phyloP scores from a whole-genome alignment of 306 rosid species.

The Pyrus pyrifolia region DNA sequence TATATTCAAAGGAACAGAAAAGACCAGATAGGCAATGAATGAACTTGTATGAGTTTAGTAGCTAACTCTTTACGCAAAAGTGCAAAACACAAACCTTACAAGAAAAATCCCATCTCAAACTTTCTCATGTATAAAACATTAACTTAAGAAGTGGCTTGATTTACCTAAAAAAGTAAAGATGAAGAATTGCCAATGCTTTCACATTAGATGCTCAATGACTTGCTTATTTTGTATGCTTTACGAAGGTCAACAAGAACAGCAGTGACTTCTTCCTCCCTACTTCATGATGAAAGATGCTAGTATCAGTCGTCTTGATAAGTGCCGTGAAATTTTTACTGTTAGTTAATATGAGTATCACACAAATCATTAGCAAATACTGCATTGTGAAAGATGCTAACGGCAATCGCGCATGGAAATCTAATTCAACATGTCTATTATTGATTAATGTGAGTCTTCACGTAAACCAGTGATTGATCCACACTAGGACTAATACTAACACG shows the following conservation, averaged over 20 bases:
- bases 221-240: not conserved
- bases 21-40: not conserved
- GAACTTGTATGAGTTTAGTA: not conserved
- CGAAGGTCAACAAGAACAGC: conserved; percentile 16
- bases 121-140: not conserved
- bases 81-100: not conserved
- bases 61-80: not conserved
- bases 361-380: not conserved
- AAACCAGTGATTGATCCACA: too few species aligned
- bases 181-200: not conserved
- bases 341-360: not conserved
- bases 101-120: not conserved
- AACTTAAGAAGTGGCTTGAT: not conserved
- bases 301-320: too few species aligned
- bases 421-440: too few species aligned
- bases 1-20: not conserved
- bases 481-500: not conserved
- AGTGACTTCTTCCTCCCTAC: conserved; percentile 10
- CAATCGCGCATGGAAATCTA: not conserved
- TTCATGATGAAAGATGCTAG: not conserved
- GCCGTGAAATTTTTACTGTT: not conserved
- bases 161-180: not conserved
- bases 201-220: conserved; percentile 12
- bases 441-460: too few species aligned
- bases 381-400: not conserved